These are phyloP conservation scores for Zangia roseola DNA, from an alignment of 768 basidiomycete species.

Conservation along the genomic window DNA sequence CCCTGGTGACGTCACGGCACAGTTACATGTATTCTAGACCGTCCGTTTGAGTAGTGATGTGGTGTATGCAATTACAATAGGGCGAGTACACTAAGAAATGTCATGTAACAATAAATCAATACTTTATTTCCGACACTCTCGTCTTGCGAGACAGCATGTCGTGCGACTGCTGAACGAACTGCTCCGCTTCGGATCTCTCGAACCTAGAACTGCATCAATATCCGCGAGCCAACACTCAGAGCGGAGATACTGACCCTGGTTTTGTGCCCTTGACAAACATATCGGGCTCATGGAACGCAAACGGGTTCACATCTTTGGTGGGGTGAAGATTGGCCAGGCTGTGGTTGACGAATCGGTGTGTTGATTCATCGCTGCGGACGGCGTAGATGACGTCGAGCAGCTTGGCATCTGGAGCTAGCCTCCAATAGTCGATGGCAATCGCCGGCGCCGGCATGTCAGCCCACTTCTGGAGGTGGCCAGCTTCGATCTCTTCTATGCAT, in stretches of 20 bases:
- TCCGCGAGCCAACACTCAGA: constrained; percentile 8
- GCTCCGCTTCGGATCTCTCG: constrained; percentile 62
- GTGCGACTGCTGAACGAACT: constrained; percentile 63
- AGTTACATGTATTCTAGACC: too few relatives aligned
- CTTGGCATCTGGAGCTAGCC: constrained; percentile 67
- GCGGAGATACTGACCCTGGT: constrained; percentile 54
- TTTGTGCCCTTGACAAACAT: constrained; percentile 80
- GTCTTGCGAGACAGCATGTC: constrained; percentile 42
- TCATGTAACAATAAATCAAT: constrained; percentile 14
- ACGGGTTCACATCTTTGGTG: constrained; percentile 82
- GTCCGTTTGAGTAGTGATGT: constrained; percentile 22
- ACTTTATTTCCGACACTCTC: constrained; percentile 26
- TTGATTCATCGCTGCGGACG: constrained; percentile 90
- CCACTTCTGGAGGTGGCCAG: constrained; percentile 82
- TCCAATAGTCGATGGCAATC: constrained; percentile 97
- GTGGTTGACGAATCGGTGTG: constrained; percentile 95
- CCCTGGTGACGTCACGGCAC: constrained; percentile 26
- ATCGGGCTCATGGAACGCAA: constrained; percentile 84
- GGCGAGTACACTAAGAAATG: constrained; percentile 3
- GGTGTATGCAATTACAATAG: constrained; percentile 13
- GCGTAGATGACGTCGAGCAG: constrained; percentile 89
- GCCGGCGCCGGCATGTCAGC: constrained; percentile 70
- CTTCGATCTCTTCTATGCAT: constrained; percentile 81
- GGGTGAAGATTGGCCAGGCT: constrained; percentile 84
- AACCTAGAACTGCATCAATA: constrained; percentile 45